Base-by-base conservation (phyloP, 2,329 filamentous ascomycete genomes). In the Pestalotiopsis sp. region DNA sequence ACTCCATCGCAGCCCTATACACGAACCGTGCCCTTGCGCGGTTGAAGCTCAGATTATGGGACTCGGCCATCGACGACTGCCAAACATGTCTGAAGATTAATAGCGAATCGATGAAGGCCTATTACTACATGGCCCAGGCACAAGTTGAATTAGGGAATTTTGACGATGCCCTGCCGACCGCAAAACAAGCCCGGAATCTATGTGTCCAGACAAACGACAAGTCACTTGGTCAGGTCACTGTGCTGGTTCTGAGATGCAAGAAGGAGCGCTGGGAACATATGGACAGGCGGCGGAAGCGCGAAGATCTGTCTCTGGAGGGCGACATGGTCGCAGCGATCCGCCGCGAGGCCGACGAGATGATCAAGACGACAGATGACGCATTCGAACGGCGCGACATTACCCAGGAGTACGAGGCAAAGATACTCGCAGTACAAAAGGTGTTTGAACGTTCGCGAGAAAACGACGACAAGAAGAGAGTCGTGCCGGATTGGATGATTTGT, bases 1-100 rank as follows among this genome's bases (percentile, higher is more conserved):
- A 63, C 52, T 4, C 56, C 36, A 57, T 65, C 25, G 89, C 92
- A 1, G 85, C 92, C 38, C 87, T 97, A 64, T 98, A 94, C 82
- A 95, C 94, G 52, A 98, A 98, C 82, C 93, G 95, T 66, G 93
- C 94, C 65, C 92, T 97, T 82, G 90, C 92, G 3, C 89, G 94
- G 56, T 85, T 96, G 69, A 93, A 92, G 80, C 87, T 97, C 25
- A 82, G 86, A 70, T 85, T 89, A 74, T 97, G 91, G 88, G 87
- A 93, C 38, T 90, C 86, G 11, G 94, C 92, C 63, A 91, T 96
- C 71, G 84, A 89, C 69, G 95, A 98, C 80, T 95, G 94, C 77
- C 81, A 91, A 66, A 85, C 89, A 65, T 94, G 92, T 72, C 90
- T 98, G 64, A 86, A 89, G 69, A 85, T 97, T 5, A 83, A 88